Evolutionary conservation across 495 filamentous ascomycete species (phyloP), one percentile per base, ranked within the genome.

Genomic region (Neurospora hispaniola): DNA sequence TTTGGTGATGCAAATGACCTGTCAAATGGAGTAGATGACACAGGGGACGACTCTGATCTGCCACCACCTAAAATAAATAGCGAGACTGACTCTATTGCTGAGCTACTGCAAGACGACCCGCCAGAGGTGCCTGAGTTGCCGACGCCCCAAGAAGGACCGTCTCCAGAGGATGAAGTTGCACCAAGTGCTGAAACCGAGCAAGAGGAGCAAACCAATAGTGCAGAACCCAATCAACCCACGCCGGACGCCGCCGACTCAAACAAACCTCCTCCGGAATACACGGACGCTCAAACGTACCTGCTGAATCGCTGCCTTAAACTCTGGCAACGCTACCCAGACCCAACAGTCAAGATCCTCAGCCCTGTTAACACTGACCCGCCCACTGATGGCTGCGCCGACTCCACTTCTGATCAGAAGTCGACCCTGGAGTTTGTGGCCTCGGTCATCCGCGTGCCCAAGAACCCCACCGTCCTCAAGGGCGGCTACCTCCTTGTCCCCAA

Each of bases 401-500:
- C 77, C 74, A 39, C 7, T 16, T 12, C 66, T n/a, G 41, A 71
- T 11, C 62, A 75, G 54, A 78, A 70, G 71, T 16, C 71, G 16
- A 73, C 75, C 0, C 89, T 89, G 16, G 85, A 86, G 42, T 91
- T 93, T 48, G 80, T 91, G 70, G 89, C 92, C 0, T 91, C 88
- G 27, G 88, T 94, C 68, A 87, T 90, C 44, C 86, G 88, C 59
- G 86, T 94, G 23, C 87, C 89, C 69, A 97, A 92, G 80, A 91
- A 91, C 73, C 85, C 93, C 3, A 86, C 86, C 20, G 86, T 93
- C n/a, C 84, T 93, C 66, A 96, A 95, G 81, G 88, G 89, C 8
- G 94, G 94, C 43, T 94, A 95, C 78, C 88, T 98, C 39, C 84
- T 97, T 20, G 92, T 90, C 5, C 94, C 94, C 6, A 89, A 89